Evolutionary conservation across 192 early-diverging fungal genomes (phyloP).

Genomic region (Coemansia sp.): DNA sequence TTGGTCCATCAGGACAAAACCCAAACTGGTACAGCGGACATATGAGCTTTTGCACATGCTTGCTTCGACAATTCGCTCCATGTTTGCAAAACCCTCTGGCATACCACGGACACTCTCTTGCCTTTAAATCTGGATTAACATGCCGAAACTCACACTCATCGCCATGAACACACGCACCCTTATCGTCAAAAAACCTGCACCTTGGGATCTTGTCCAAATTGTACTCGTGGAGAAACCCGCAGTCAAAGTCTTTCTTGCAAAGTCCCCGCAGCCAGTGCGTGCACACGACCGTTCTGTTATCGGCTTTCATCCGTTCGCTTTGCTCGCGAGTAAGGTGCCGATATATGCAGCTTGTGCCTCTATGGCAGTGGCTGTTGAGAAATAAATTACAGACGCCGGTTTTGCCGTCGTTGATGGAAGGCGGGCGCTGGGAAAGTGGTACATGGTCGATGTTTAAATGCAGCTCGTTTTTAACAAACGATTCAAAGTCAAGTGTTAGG

Average conservation of each 20-base stretch:
- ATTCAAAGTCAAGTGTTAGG: slow-evolving; percentile 42
- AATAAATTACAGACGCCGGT: slow-evolving; percentile 78
- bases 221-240: slow-evolving; percentile 98
- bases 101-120: slow-evolving; percentile 97
- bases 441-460: slow-evolving; percentile 35
- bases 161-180: slow-evolving; percentile 86
- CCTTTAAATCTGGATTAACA: slow-evolving; percentile 85
- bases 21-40: slow-evolving; percentile 93
- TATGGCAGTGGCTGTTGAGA: slow-evolving; percentile 79
- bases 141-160: slow-evolving; percentile 88
- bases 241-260: slow-evolving; percentile 96
- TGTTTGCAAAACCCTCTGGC: slow-evolving; percentile 85
- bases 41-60: slow-evolving; percentile 85
- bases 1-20: slow-evolving; percentile 90
- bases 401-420: slow-evolving; percentile 42
- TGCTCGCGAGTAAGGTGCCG: slow-evolving; percentile 62
- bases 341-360: slow-evolving; percentile 72
- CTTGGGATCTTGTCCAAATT: slow-evolving; percentile 98
- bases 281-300: slow-evolving; percentile 87
- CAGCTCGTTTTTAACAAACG: slow-evolving; percentile 40
- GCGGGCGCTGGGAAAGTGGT: slow-evolving; percentile 18
- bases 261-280: slow-evolving; percentile 97
- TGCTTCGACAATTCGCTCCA: slow-evolving; percentile 81
- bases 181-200: slow-evolving; percentile 88
- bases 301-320: slow-evolving; percentile 41